Evolutionary conservation across 768 basidiomycete genomes (phyloP).

Genomic region (Saitozyma podzolica): DNA sequence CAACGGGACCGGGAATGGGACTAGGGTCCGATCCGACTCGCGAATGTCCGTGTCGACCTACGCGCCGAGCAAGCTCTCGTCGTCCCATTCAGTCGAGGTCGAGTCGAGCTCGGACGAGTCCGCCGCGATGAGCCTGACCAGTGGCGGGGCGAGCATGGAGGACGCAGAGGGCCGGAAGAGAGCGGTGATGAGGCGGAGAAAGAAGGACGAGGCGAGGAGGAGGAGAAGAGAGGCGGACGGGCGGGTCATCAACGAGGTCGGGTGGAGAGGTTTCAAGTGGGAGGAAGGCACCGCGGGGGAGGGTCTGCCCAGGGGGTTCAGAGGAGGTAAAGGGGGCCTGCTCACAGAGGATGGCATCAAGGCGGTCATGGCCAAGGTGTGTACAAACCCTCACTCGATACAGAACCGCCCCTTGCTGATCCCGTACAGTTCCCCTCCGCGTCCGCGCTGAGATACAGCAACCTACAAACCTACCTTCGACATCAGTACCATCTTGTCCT

Average conservation of each 20-base stretch:
- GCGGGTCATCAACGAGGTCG: conserved; percentile 24
- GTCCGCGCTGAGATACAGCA: conserved; percentile 78
- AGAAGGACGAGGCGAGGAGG: conserved; percentile 13
- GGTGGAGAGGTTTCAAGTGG: conserved; percentile 52
- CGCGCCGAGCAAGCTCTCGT: neutral
- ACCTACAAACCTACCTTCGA: conserved; percentile 76
- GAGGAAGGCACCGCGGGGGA: conserved; percentile 40
- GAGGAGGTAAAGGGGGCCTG: conserved; percentile 37
- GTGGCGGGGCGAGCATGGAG: conserved; percentile 25
- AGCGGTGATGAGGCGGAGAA: conserved; percentile 16
- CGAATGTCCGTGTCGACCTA: neutral
- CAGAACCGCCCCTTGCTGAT: neutral
- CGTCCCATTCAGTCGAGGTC: neutral
- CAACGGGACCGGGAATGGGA: neutral
- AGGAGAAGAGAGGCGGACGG: conserved; percentile 29
- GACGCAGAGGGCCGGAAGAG: conserved; percentile 24
- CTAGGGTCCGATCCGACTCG: neutral
- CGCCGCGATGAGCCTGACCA: conserved; percentile 27
- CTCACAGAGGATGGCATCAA: conserved; percentile 52
- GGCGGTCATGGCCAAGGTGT: conserved; percentile 58
- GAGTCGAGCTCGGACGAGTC: conserved; percentile 14
- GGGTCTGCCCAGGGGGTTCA: conserved; percentile 43
- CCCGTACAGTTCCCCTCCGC: conserved; percentile 78
- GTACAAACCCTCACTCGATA: conserved; percentile 63
- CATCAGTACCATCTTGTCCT: conserved; percentile 71